These are phyloP conservation scores for Aquanectria penicillioides DNA, from an alignment of 2,329 filamentous ascomycete genomes.

Conservation along the genomic window DNA sequence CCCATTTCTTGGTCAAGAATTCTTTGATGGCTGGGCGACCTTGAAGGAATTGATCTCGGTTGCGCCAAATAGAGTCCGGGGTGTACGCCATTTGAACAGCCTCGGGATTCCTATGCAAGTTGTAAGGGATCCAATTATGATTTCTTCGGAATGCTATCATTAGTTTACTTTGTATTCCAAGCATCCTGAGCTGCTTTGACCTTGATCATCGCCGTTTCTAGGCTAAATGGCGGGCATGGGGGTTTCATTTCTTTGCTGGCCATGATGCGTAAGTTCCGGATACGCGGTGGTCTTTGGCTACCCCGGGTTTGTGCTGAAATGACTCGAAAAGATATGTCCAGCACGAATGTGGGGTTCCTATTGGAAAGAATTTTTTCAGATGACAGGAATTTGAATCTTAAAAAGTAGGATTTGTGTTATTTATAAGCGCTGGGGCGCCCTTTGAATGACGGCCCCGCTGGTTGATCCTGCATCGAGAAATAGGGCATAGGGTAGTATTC, in stretches of 20 bases:
- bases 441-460: too few species aligned
- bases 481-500: too few species aligned
- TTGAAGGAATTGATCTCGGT: slow-evolving; percentile 74
- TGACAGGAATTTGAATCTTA: too few species aligned
- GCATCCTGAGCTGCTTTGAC: slow-evolving; percentile 86
- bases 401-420: too few species aligned
- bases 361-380: too few species aligned
- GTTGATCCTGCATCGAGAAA: too few species aligned
- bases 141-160: not conserved
- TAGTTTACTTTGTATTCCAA: slow-evolving; percentile 79
- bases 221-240: slow-evolving; percentile 77
- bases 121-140: not conserved
- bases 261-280: not conserved
- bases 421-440: too few species aligned
- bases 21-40: slow-evolving; percentile 74
- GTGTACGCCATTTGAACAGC: slow-evolving; percentile 79
- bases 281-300: too few species aligned
- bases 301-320: too few species aligned
- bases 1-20: slow-evolving; percentile 80
- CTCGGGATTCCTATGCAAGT: slow-evolving; percentile 65
- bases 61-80: slow-evolving; percentile 81
- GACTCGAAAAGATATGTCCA: too few species aligned
- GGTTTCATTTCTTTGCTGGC: slow-evolving; percentile 32
- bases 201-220: slow-evolving; percentile 75
- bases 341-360: too few species aligned